These are phyloP conservation scores for Inga oerstediana DNA, from an alignment of 306 rosid genomes.

Conservation along the genomic window DNA sequence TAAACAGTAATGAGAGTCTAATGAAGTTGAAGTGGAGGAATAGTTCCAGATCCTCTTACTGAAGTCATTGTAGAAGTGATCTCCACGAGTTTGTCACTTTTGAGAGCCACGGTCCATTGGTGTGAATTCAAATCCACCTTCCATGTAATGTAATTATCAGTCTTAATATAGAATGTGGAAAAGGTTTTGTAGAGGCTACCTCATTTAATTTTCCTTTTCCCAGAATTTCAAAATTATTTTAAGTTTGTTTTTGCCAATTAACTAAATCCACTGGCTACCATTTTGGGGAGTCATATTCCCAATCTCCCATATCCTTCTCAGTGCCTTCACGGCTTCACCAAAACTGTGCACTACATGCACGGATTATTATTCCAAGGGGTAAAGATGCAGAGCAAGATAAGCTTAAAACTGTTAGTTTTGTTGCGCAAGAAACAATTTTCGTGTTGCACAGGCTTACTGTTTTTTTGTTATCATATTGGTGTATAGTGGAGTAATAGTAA, in stretches of 20 bases:
- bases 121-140: slow-evolving; percentile 12
- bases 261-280: neutral
- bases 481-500: neutral
- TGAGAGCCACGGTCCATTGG: too few species aligned
- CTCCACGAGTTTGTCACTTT: neutral
- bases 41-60: slow-evolving; percentile 29
- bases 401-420: neutral
- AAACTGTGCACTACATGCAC: neutral
- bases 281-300: neutral
- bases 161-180: slow-evolving; percentile 1
- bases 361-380: neutral
- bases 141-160: slow-evolving; percentile 19
- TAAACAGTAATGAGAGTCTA: slow-evolving; percentile 36
- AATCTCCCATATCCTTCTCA: neutral
- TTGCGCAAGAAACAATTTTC: neutral
- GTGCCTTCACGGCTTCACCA: neutral
- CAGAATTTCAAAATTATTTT: neutral
- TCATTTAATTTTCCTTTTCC: neutral
- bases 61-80: neutral
- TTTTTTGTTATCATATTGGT: neutral
- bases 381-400: neutral
- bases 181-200: slow-evolving; percentile 23
- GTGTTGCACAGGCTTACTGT: neutral
- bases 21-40: slow-evolving; percentile 34
- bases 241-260: neutral